Conservation (phyloP, 805 yeast genomes). For the Ogataea haglerorum region DNA sequence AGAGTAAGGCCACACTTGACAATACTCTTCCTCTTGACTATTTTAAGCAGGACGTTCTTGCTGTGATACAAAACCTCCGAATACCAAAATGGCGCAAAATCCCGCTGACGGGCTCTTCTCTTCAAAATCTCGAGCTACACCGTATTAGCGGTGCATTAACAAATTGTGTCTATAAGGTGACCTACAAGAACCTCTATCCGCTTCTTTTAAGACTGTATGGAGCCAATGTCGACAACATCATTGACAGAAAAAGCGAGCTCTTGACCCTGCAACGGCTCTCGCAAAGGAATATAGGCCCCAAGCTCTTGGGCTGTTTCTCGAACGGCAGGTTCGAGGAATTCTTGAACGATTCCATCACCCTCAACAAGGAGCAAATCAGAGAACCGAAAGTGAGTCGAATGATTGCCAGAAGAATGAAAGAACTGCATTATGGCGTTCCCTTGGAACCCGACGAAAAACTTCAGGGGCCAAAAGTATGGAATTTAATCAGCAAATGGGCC, state of each 20-base stretch:
- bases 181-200: conserved; percentile 45
- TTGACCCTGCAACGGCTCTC: conserved; percentile 70
- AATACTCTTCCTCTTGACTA: conserved; percentile 78
- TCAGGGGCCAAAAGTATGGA: conserved; percentile 69
- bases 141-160: conserved; percentile 93
- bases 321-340: conserved; percentile 96
- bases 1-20: conserved; percentile 60
- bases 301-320: conserved; percentile 79
- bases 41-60: conserved; percentile 75
- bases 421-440: conserved; percentile 77
- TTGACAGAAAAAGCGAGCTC: conserved; percentile 82
- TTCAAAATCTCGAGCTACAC: conserved; percentile 47
- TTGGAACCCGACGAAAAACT: conserved; percentile 54
- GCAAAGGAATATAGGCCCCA: conserved; percentile 79
- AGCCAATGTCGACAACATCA: conserved; percentile 76
- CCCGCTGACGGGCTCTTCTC: conserved; percentile 30
- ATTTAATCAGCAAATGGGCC: conserved; percentile 69
- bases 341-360: conserved; percentile 74
- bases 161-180: conserved; percentile 76
- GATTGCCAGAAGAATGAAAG: conserved; percentile 96
- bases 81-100: conserved; percentile 80
- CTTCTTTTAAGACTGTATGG: conserved; percentile 84
- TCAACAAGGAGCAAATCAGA: conserved; percentile 70
- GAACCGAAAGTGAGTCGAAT: conserved; percentile 72
- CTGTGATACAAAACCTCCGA: conserved; percentile 56